A percentile compares a stretch with the other conserved stretches of the same genome.
These are phyloP conservation scores for Pleurotus cornucopiae DNA, from an alignment of 768 basidiomycete species.

Conservation along the genomic window DNA sequence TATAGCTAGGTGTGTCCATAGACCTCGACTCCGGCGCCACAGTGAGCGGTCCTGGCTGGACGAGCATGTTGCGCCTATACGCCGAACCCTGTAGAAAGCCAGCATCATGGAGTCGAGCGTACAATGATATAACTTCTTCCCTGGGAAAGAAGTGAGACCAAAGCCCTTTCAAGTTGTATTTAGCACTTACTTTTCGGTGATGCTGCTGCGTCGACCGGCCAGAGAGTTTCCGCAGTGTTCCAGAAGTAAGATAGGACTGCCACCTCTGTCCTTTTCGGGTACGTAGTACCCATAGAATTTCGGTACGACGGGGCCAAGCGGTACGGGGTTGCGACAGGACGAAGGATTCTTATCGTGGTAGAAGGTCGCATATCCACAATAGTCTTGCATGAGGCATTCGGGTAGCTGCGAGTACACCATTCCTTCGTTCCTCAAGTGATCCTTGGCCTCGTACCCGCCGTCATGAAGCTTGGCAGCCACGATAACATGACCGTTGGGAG, in stretches of 20 bases:
- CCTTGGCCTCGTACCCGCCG: constrained; percentile 17
- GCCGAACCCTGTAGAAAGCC: constrained; percentile 36
- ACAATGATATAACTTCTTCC: constrained; percentile 20
- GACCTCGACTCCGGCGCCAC: constrained; percentile 22
- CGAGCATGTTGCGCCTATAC: constrained; percentile 35
- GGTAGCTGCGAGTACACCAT: constrained; percentile 27
- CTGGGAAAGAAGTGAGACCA: background rate
- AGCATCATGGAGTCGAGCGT: constrained; percentile 36
- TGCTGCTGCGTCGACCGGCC: constrained; percentile 6
- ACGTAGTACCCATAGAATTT: constrained; percentile 43
- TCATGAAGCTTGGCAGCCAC: constrained; percentile 32
- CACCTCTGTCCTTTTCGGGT: constrained; percentile 12
- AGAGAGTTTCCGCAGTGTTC: constrained; percentile 38
- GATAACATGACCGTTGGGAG: constrained; percentile 20
- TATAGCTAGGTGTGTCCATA: constrained; percentile 27
- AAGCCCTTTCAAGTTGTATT: too few relatives aligned
- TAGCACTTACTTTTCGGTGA: too few relatives aligned
- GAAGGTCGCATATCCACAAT: background rate
- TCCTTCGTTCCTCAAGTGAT: constrained; percentile 26
- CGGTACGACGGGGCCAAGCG: constrained; percentile 33
- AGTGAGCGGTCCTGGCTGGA: constrained; percentile 36
- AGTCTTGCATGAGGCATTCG: constrained; percentile 22
- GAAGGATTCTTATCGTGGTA: background rate
- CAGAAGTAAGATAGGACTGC: constrained; percentile 35
- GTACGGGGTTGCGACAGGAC: constrained; percentile 18